A percentile compares a stretch with the other conserved stretches of the same genome.
Evolutionary conservation across 2,329 filamentous ascomycete species (phyloP).

Genomic region (Paecilomyces niveus): DNA sequence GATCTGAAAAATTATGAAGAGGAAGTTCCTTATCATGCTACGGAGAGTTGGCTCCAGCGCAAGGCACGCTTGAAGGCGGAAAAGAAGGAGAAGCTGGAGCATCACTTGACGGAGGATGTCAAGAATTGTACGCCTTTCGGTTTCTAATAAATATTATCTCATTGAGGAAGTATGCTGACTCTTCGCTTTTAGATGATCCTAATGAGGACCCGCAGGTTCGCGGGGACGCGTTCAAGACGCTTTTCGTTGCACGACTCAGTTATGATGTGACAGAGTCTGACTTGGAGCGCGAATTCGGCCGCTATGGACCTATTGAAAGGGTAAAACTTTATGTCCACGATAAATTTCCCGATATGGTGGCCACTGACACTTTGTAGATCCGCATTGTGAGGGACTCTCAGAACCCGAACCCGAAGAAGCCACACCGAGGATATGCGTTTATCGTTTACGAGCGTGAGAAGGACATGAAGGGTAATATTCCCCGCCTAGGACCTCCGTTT

Average conservation of each 20-base stretch:
- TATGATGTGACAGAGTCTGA: slow-evolving; percentile 87
- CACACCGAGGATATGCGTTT: slow-evolving; percentile 88
- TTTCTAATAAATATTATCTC: slow-evolving; percentile 6
- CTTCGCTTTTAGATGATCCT: slow-evolving; percentile 59
- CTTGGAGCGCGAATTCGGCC: slow-evolving; percentile 84
- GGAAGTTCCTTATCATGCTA: slow-evolving; percentile 67
- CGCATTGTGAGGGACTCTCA: slow-evolving; percentile 77
- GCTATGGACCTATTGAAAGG: slow-evolving; percentile 89
- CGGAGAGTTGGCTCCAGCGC: slow-evolving; percentile 86
- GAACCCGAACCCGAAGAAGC: slow-evolving; percentile 73
- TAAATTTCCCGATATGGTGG: background rate
- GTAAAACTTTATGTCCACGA: slow-evolving; percentile 43
- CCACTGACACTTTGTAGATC: slow-evolving; percentile 51
- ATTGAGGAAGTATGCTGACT: slow-evolving; percentile 1
- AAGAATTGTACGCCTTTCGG: slow-evolving; percentile 50
- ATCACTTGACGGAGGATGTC: slow-evolving; percentile 56
- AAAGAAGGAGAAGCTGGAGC: slow-evolving; percentile 63
- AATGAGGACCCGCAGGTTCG: slow-evolving; percentile 78
- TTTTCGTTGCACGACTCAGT: slow-evolving; percentile 83
- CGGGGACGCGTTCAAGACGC: slow-evolving; percentile 89
- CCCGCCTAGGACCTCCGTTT: slow-evolving; percentile 31
- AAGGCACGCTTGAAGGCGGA: slow-evolving; percentile 78
- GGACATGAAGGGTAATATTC: slow-evolving; percentile 88
- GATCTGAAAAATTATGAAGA: slow-evolving; percentile 71
- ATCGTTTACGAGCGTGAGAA: slow-evolving; percentile 95